phyloP scores from a whole-genome alignment of 164 flowering plant genomes.

The Sextonia rubra region DNA sequence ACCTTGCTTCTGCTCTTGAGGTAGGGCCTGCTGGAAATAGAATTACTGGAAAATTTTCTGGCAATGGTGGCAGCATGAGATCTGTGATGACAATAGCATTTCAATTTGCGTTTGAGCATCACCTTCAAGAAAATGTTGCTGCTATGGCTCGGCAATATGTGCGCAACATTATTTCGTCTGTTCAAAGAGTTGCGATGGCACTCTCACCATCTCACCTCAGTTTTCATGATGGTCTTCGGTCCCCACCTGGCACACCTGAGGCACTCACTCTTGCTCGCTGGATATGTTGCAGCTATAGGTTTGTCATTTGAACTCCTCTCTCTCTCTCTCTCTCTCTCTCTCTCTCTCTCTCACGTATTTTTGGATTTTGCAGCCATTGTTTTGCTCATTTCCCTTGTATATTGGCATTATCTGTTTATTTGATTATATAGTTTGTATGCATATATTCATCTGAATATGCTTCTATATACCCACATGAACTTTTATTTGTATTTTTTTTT shows the following conservation, averaged over 20 bases:
- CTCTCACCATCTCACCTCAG: conserved; percentile 77
- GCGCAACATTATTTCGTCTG: conserved; percentile 87
- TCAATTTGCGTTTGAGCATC: conserved; percentile 89
- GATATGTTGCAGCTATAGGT: conserved; percentile 90
- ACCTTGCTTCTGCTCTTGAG: conserved; percentile 96
- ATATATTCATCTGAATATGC: too few relatives aligned
- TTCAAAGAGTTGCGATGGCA: conserved; percentile 94
- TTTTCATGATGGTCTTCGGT: conserved; percentile 55
- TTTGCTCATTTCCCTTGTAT: background rate
- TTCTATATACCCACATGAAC: background rate
- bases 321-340: too few relatives aligned
- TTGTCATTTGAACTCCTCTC: background rate
- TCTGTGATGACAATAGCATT: conserved; percentile 99
- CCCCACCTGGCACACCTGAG: conserved; percentile 85
- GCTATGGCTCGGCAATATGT: conserved; percentile 97
- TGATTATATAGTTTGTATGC: background rate
- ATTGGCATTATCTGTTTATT: background rate
- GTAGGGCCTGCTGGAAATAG: conserved; percentile 67
- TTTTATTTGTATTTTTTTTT: background rate
- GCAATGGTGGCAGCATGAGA: conserved; percentile 42
- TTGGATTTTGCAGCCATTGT: background rate
- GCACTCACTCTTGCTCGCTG: conserved; percentile 92
- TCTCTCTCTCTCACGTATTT: background rate
- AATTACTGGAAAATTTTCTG: conserved; percentile 42
- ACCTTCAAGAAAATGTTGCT: conserved; percentile 89